A percentile compares a stretch with the other conserved stretches of the same genome.
phyloP scores from a whole-genome alignment of 2,329 filamentous ascomycete genomes.

The Ophiostoma ulmi region DNA sequence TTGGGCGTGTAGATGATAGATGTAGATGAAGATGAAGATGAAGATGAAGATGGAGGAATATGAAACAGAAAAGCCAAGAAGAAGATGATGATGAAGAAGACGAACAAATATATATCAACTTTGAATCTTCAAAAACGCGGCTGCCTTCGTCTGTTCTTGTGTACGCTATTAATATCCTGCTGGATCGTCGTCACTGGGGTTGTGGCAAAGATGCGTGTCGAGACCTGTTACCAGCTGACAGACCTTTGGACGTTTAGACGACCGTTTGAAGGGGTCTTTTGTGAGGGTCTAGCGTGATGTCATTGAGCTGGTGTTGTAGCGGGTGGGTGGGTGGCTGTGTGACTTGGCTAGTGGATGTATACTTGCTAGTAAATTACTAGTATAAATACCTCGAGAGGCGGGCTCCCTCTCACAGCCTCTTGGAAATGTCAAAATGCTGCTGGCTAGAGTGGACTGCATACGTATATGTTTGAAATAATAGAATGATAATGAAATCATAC shows the following conservation, averaged over 20 bases:
- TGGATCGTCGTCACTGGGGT: background rate
- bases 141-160: constrained; percentile 1
- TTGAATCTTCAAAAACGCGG: background rate
- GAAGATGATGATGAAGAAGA: background rate
- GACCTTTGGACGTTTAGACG: background rate
- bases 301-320: background rate
- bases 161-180: constrained; percentile 1
- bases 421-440: background rate
- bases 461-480: background rate
- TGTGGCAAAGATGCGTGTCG: too few species aligned
- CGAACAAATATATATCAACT: background rate
- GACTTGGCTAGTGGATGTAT: background rate
- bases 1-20: background rate
- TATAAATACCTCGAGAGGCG: background rate
- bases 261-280: background rate
- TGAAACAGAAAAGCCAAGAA: too few species aligned
- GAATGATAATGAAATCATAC: too few species aligned
- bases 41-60: background rate
- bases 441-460: constrained; percentile 2
- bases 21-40: background rate
- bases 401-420: background rate
- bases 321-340: constrained; percentile 5
- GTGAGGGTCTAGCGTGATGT: constrained; percentile 13
- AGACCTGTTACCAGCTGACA: background rate
- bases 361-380: background rate